Evolutionary conservation across 805 yeast species (phyloP).

Genomic region (Cyberlindnera xylosilytica): DNA sequence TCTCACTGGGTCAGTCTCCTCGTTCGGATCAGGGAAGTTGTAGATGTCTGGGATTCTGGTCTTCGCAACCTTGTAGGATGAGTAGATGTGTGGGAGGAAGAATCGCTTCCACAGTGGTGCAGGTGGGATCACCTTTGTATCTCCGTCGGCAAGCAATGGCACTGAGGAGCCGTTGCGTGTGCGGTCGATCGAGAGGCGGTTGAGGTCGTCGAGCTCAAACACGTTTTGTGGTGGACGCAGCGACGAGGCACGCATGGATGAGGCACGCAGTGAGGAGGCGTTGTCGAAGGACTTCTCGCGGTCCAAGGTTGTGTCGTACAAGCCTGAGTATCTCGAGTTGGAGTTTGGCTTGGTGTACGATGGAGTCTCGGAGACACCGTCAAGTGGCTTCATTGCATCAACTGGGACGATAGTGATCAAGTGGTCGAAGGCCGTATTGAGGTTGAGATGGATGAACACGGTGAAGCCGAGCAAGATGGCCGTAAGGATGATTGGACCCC

Average conservation of each 20-base stretch:
- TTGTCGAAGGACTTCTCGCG: conserved; percentile 11
- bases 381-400: conserved; percentile 73
- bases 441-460: conserved; percentile 60
- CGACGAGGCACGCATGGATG: conserved; percentile 1
- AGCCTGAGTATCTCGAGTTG: conserved; percentile 4
- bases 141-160: conserved; percentile 74
- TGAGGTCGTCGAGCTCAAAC: conserved; percentile 27
- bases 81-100: conserved; percentile 53
- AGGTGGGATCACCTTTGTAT: conserved; percentile 28
- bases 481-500: conserved; percentile 89
- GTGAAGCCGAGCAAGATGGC: conserved; percentile 64
- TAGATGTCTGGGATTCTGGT: conserved; percentile 57
- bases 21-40: conserved; percentile 46
- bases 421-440: conserved; percentile 64
- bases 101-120: conserved; percentile 46
- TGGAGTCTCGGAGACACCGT: conserved; percentile 63
- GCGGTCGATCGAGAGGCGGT: conserved; percentile 20
- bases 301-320: conserved; percentile 5
- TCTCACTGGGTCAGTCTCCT: conserved; percentile 32
- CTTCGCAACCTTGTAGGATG: conserved; percentile 46
- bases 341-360: conserved; percentile 37
- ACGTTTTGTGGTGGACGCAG: conserved; percentile 22
- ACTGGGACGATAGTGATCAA: conserved; percentile 59
- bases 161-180: conserved; percentile 30
- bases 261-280: background rate